Base-by-base conservation (phyloP, 2,329 filamentous ascomycete species). In the Penicillium palitans region DNA sequence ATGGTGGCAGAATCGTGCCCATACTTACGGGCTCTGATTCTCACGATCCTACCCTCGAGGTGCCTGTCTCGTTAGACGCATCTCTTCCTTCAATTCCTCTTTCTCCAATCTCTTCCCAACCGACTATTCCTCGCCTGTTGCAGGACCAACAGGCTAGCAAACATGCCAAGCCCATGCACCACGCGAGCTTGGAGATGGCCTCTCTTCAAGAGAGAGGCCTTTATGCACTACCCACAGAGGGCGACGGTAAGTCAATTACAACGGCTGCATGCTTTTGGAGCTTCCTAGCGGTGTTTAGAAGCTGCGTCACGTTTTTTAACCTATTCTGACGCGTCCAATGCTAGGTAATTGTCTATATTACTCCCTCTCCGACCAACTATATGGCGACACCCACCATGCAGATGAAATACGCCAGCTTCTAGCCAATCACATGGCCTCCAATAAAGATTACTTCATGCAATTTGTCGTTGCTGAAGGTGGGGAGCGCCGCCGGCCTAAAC, bases 281-380 rank as follows among this genome's bases (percentile, higher is more conserved):
- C 15, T 53, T 27, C 9, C 29, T 29, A 33, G 55, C 9, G 9
- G 19, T 25, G 13, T 25, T 40, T 13, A 27, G 31, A 44, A 53
- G 45, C 52, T 66, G 58, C 51, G 35, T 46, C 27, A 6, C 2
- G 4, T 10, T 31, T 25, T 21, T 46, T 46, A 40, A 15, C 21
- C 44, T 44, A 62, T 47, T 63, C 61, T 71, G 59, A 72, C 67
- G 62, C 59, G 62, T 59, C 53, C 21, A 47, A 48, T 37, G n/a
- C 4, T 64, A 89, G 87, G 86, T 65, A 89, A 89, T 76, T 89
- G 87, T 73, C 81, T 89, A 39, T 89, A 89, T 77, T 85, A 86
- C 72, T 86, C 86, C 61, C 78, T 89, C 40, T 86, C 84, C 62
- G 85, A 89, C 70, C 86, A 90, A 77, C 73, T 89, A 52, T 87